Base-by-base conservation (phyloP, 2,329 filamentous ascomycete species). In the Trematosphaeria pertusa region DNA sequence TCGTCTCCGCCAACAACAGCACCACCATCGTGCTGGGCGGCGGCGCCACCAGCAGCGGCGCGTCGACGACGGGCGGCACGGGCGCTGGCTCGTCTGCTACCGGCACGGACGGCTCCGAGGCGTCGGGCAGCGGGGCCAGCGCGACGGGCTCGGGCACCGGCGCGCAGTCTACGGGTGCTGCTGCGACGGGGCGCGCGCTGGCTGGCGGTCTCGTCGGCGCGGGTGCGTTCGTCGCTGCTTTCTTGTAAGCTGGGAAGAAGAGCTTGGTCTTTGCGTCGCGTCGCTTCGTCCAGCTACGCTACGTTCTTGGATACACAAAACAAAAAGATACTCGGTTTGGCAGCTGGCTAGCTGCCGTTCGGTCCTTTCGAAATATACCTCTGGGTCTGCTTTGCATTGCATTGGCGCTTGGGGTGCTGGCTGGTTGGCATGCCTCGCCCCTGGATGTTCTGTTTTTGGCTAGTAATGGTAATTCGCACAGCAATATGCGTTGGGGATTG, bases 1-100 rank as follows among this genome's bases (percentile, higher is more conserved):
- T 65, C 35, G 66, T 72, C 54, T 63, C 59, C 44, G 68, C 62
- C 47, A 63, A 64, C 61, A 71, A 63, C 63, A 64, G 59, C 53
- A 69, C 66, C 47, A 70, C 67, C 30, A 42, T 69, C 35, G 40
- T 58, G 30, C 35, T 62, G 24, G 48, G 44, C 40, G 43, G 28
- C 18, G 37, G 49, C 14, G 52, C 55, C 21, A 38, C 51, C 11
- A 43, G 55, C 17, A 47, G 38, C 19, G 44, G 51, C 5, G 24
- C 33, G 8, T 39, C 48, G 8, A n/a, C 30, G 32, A 11, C 12
- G 4, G 43, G 37, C 32, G n/a, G 7, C 31, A 19, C 18, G 2
- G 22, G 26, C 8, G 18, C 11, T 22, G 37, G n/a, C 10, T 14
- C 37, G 9, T n/a, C 31, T 24, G 33, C 35, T 39, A 43, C 48